Evolutionary conservation across 2,329 filamentous ascomycete species (phyloP), one percentile per base, ranked within the genome.

Genomic region (Pseudocercospora fijiensis): DNA sequence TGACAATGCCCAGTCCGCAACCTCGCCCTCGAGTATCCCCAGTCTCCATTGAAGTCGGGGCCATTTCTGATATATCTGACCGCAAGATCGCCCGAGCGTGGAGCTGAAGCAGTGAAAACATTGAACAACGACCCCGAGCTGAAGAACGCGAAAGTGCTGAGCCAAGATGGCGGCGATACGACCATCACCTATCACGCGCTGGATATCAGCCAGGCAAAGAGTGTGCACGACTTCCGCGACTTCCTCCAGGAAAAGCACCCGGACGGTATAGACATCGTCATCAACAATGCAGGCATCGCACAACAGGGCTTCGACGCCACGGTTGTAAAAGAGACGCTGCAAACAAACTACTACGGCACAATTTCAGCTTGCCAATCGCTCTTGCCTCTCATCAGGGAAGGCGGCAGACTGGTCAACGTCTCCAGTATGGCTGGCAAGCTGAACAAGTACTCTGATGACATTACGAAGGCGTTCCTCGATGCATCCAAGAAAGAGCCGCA

Each of bases 61-160:
- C 76, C 80, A 2, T 76, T 85, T 26, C 74, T 83, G 33, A 82
- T 85, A 60, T 85, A 85, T 72, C 77, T 85, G 1, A 84, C 83
- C 1, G 81, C 83, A 0, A 81, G 83, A 60, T 82, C 83, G 56
- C 70, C 78, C 51, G 70, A 76, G 27, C 74, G 81, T 58, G 83
- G 83, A 41, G 78, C 81, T 69, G 78, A 78, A 43, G 83, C 83
- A 0, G 66, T 84, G 11, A 73, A 78, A 11, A 69, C 72, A 7
- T 75, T 85, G 7, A 71, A 78, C 18, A 67, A 75, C 30, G 83
- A 85, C 64, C 69, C 75, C 1, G 76, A 79, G 51, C 69, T 85
- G 30, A 79, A 80, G 65, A 62, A 57, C 37, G 80, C 81, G 20
- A 81, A 81, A 68, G 82, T 79, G 1, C 73, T 85, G 8, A 69